phyloP scores from a whole-genome alignment of 441 rosid species.

The Populus tomentosa region DNA sequence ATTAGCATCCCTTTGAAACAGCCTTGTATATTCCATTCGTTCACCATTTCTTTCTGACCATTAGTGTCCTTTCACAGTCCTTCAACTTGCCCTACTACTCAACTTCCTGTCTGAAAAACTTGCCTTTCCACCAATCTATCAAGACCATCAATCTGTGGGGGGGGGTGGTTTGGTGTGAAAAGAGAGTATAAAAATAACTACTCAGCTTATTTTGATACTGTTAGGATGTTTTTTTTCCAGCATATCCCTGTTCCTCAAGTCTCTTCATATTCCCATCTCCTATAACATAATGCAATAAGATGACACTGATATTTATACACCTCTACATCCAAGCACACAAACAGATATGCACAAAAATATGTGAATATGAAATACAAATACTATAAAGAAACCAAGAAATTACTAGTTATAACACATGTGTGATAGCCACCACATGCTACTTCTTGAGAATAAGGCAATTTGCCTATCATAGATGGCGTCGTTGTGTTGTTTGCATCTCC shows the following conservation, averaged over 20 bases:
- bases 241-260: background rate
- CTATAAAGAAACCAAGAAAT: conserved; percentile 11
- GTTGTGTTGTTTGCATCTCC: conserved; percentile 46
- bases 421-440: conserved; percentile 97
- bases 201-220: background rate
- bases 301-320: background rate
- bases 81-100: too few relatives aligned
- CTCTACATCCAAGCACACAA: background rate
- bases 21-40: background rate
- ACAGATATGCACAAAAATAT: background rate
- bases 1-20: background rate
- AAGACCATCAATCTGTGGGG: too few relatives aligned
- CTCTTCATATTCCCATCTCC: background rate
- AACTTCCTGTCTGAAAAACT: background rate
- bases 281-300: background rate
- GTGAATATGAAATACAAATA: background rate
- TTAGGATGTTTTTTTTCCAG: background rate
- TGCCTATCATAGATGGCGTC: conserved; percentile 49
- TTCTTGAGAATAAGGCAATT: conserved; percentile 63
- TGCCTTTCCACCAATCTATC: too few relatives aligned
- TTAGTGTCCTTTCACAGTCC: background rate
- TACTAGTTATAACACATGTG: conserved; percentile 83
- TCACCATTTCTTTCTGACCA: background rate
- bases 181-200: background rate
- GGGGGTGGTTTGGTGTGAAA: too few relatives aligned